These are phyloP conservation scores for Pseudotsuga menziesii DNA, from an alignment of 75 land plant genomes.

Conservation along the genomic window DNA sequence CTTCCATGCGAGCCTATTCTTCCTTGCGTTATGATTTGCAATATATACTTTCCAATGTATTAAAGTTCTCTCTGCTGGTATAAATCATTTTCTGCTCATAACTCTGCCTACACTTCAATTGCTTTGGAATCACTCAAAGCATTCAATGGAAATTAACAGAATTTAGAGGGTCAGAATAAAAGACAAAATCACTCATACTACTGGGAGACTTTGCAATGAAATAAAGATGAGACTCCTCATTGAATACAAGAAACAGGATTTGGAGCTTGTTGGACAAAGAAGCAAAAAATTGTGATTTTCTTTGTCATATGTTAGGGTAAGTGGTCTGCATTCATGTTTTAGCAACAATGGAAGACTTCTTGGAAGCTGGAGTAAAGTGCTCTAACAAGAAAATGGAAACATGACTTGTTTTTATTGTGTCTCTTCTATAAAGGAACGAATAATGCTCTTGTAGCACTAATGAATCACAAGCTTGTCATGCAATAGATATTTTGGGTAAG, in stretches of 20 bases:
- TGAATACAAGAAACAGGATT: conserved; percentile 8
- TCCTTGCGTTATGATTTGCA: no score
- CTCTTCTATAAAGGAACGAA: conserved; percentile 49
- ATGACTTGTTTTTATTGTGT: conserved; percentile 53
- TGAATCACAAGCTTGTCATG: conserved; percentile 45
- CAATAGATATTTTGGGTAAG: conserved; percentile 43
- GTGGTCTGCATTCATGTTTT: conserved; percentile 59
- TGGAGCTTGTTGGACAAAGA: conserved; percentile 58
- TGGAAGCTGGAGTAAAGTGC: conserved; percentile 47
- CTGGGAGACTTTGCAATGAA: no score
- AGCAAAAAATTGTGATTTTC: conserved; percentile 27
- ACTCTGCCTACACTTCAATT: no score
- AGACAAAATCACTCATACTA: no score
- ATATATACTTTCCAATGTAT: no score
- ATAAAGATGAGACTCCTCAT: no score
- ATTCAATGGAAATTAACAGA: no score
- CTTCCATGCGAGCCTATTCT: no score
- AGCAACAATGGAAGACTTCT: conserved; percentile 53
- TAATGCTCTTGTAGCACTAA: conserved; percentile 49
- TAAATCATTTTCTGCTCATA: no score
- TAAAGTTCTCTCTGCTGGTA: no score
- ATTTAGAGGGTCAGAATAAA: no score
- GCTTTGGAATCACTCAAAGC: no score
- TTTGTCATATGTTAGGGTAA: conserved; percentile 57
- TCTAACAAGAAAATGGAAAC: conserved; percentile 47